Conservation (phyloP, 495 filamentous ascomycete species). For the Trichocladium uniseriatum region DNA sequence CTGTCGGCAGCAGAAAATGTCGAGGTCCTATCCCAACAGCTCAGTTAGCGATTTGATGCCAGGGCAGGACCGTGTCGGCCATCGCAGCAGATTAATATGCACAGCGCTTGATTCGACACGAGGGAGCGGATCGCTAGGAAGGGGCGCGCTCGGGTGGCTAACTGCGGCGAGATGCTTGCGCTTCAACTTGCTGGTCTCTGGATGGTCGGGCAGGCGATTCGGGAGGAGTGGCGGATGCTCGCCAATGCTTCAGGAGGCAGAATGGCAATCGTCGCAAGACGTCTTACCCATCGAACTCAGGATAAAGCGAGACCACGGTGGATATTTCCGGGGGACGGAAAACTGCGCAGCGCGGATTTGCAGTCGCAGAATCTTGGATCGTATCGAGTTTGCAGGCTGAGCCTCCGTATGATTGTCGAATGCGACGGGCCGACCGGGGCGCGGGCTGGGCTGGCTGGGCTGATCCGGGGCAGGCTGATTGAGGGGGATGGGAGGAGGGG, state of each 20-base stretch:
- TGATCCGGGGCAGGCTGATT: background rate
- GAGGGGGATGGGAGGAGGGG: background rate
- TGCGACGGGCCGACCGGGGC: background rate
- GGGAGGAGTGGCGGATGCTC: background rate
- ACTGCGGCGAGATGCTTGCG: slow-evolving; percentile 3
- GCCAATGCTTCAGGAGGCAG: background rate
- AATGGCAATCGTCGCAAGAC: background rate
- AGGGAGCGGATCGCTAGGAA: slow-evolving; percentile 7
- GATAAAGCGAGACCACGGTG: background rate
- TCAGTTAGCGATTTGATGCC: slow-evolving; percentile 15
- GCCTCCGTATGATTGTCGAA: slow-evolving; percentile 2
- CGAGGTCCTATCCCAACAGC: background rate
- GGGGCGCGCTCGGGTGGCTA: slow-evolving; percentile 11
- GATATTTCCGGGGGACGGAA: background rate
- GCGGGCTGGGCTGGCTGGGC: background rate
- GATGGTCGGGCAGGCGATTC: background rate
- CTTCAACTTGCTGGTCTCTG: background rate
- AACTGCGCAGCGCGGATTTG: background rate
- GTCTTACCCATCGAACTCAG: background rate
- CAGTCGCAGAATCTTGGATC: background rate
- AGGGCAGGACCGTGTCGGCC: slow-evolving; percentile 7
- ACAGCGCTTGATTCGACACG: slow-evolving; percentile 8
- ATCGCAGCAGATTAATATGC: slow-evolving; percentile 12
- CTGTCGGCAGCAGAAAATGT: slow-evolving; percentile 5
- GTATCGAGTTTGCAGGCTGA: background rate